A percentile compares a stretch with the other conserved stretches of the same genome.
These are phyloP conservation scores for Colletotrichum zoysiae DNA, from an alignment of 2,329 filamentous ascomycete genomes.

Conservation along the genomic window DNA sequence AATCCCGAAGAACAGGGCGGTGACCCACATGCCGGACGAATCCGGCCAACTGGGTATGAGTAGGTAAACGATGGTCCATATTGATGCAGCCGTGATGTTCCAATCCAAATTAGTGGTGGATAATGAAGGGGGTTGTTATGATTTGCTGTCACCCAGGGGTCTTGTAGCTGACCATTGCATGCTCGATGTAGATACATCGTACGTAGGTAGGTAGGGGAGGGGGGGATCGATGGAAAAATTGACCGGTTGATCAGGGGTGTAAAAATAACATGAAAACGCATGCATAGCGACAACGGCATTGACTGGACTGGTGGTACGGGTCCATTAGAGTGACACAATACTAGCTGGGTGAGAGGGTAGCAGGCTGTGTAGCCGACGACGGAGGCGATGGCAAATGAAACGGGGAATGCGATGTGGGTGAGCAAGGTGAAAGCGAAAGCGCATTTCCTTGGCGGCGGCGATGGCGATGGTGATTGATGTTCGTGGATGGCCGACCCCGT, in stretches of 20 bases:
- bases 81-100: not conserved
- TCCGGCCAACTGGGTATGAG: slow-evolving; percentile 26
- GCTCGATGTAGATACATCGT: slow-evolving; percentile 5
- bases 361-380: not conserved
- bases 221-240: slow-evolving; percentile 26
- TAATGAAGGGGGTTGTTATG: not conserved
- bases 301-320: not conserved
- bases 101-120: slow-evolving; percentile 2
- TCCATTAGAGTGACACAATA: not conserved
- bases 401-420: not conserved
- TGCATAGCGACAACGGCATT: not conserved
- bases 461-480: not conserved
- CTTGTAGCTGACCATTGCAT: not conserved
- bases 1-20: slow-evolving; percentile 26
- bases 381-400: slow-evolving; percentile 6
- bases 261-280: not conserved
- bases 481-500: not conserved
- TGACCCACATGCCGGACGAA: slow-evolving; percentile 32
- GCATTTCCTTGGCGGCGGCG: not conserved
- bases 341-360: not conserved
- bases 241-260: slow-evolving; percentile 25
- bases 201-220: not conserved
- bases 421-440: slow-evolving; percentile 4
- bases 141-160: slow-evolving; percentile 4
- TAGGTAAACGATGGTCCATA: slow-evolving; percentile 6